Evolutionary conservation across 2,329 filamentous ascomycete genomes (phyloP).

Genomic region (Domatiomyces catenatus): DNA sequence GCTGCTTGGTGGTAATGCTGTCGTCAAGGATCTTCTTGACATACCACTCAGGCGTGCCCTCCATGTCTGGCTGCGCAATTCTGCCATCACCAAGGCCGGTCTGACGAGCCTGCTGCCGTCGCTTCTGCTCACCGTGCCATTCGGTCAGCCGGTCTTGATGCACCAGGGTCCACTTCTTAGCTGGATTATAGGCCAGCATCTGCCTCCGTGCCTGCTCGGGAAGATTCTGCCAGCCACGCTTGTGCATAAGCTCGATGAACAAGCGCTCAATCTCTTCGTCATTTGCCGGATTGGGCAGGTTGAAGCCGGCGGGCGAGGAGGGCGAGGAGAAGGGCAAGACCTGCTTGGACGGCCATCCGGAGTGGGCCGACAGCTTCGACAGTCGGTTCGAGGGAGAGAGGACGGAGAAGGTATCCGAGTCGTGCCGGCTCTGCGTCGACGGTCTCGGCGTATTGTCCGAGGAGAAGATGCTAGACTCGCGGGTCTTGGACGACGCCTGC

Average conservation of each 20-base stretch:
- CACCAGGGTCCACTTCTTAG: conserved; percentile 95
- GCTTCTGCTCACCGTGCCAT: conserved; percentile 86
- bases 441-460: conserved; percentile 36
- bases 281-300: conserved; percentile 59
- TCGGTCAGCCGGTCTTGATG: conserved; percentile 90
- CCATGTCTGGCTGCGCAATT: conserved; percentile 67
- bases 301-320: conserved; percentile 38
- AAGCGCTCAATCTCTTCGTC: conserved; percentile 77
- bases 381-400: conserved; percentile 25
- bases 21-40: conserved; percentile 95
- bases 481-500: conserved; percentile 42
- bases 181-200: conserved; percentile 87
- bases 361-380: conserved; percentile 27
- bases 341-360: conserved; percentile 27
- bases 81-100: conserved; percentile 51
- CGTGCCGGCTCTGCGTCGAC: conserved; percentile 17
- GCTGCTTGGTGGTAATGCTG: conserved; percentile 74
- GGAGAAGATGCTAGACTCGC: conserved; percentile 42
- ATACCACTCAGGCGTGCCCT: conserved; percentile 95
- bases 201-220: conserved; percentile 87
- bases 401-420: conserved; percentile 19
- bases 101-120: conserved; percentile 55
- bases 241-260: conserved; percentile 89
- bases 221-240: conserved; percentile 91
- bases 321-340: conserved; percentile 34